Base-by-base conservation (phyloP, 805 yeast species). In the Yarrowia divulgata region DNA sequence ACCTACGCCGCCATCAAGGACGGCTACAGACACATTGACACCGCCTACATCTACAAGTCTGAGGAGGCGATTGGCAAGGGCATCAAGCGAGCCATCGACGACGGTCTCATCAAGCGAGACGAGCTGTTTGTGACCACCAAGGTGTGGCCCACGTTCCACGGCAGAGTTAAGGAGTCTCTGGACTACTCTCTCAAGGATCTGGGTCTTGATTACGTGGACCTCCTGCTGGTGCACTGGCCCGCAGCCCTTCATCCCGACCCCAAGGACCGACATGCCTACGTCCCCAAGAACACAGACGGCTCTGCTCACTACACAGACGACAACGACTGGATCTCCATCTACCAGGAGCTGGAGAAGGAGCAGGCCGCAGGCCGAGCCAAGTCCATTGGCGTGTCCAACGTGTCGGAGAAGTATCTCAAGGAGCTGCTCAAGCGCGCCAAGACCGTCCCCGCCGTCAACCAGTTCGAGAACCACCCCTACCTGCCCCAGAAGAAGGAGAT, bases 151-250 rank as follows among this genome's bases (percentile, higher is more conserved):
- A 73, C 81, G 39, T 77, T 72, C 73, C 78, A 78, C 69, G 72
- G 72, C 58, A 70, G 77, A 29, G 88, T 88, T 13, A 84, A 75
- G 43, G 79, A 75, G 23, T 90, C 89, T 12, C 78, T 90, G 49
- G 83, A 86, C 12, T 80, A 79, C 63, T 88, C 93, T 8, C 81
- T 91, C 74, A 74, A 82, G 73, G 86, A 88, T 74, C 81, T 91
- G 71, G 88, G 87, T 0, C 75, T 90, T 73, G 94, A 89, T 64
- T 91, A 91, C 74, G 89, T 91, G 67, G 97, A 91, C 76, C 80
- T 91, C 70, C 87, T 88, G 76, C 82, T 91, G 75, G 84, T 91
- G 77, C 97, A 91, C 79, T 91, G 96, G 96, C 97, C 97, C 7
- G 84, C 85, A 50, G 81, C 89, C 13, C 48, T 63, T 1, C 50